Base-by-base conservation (phyloP, 257 asterid genomes). In the Echites panduratus region DNA sequence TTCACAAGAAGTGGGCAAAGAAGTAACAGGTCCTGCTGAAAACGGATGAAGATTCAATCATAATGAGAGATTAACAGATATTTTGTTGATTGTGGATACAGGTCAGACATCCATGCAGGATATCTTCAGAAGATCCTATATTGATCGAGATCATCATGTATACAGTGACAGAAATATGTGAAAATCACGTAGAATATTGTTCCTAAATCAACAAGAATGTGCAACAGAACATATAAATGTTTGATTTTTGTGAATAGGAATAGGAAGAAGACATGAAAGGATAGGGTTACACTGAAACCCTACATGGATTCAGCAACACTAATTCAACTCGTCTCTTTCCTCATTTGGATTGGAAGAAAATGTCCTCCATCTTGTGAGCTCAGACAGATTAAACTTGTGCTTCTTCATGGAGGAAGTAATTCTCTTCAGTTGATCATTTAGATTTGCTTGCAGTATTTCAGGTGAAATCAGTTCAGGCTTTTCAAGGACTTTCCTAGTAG, bases 381-480 rank as follows among this genome's bases (percentile, higher is more conserved):
- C 73, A 64, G 76, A 77, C 77, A 80, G 63, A 68, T 73, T 72
- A 16, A 71, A 75, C 50, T 78, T 78, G 9, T 79, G 74, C 47
- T 77, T 79, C 81, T 84, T 78, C 20, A 78, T 72, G 5, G 87
- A 79, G 62, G 84, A 80, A 22, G 79, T 74, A 1, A 85, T n/a
- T 70, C 61, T 82, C 4, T 78, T 80, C 82, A 85, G 53, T 72
- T 83, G 87, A 64, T 61, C 77, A 59, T 44, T 74, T 74, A 88
- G 68, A 68, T 77, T 68, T 40, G 82, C 80, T 63, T 72, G 85
- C 75, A 83, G 74, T 38, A 9, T 81, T 78, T 82, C 67, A 27
- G 88, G 88, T 7, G 89, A 77, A 69, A 84, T 72, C 80, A 73
- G 2, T 14, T 82, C 85, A 26, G 91, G 87, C 71, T 77, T 79